phyloP scores from a whole-genome alignment of 2,329 filamentous ascomycete genomes.

The Chaetomium sp. region DNA sequence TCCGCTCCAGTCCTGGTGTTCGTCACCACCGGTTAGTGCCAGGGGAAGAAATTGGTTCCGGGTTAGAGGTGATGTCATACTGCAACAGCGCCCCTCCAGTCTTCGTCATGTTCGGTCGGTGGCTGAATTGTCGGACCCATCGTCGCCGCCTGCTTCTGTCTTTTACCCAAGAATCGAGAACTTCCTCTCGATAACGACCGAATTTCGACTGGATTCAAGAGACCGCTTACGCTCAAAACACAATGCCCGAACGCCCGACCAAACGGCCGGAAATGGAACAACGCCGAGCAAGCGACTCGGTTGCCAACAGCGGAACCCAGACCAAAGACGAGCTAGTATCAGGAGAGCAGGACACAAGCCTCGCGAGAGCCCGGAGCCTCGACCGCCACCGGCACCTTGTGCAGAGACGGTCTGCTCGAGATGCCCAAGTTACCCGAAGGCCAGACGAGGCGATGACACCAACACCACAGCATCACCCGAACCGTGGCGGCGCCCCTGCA shows the following conservation, averaged over 20 bases:
- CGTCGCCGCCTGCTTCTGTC: not conserved
- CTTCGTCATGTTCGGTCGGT: not conserved
- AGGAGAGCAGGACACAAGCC: not conserved
- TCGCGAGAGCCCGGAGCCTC: not conserved
- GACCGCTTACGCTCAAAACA: not conserved
- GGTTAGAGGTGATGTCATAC: conserved; percentile 15
- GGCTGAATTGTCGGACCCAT: not conserved
- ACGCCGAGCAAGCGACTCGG: conserved; percentile 8
- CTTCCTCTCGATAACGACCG: not conserved
- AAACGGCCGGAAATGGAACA: not conserved
- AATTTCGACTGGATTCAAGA: not conserved
- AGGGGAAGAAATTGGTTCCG: not conserved
- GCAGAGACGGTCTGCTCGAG: not conserved
- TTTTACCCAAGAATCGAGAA: not conserved
- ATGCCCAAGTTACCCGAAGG: not conserved
- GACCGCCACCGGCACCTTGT: not conserved
- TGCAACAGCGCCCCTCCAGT: not conserved
- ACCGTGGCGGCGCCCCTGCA: conserved; percentile 29
- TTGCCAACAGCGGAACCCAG: not conserved
- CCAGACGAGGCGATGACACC: not conserved
- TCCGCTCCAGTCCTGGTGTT: not conserved
- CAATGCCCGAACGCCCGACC: conserved; percentile 10
- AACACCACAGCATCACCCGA: not conserved
- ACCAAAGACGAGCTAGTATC: not conserved
- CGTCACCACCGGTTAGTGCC: not conserved